Evolutionary conservation across 495 filamentous ascomycete species (phyloP).

Genomic region (Pyrenula aspistea): DNA sequence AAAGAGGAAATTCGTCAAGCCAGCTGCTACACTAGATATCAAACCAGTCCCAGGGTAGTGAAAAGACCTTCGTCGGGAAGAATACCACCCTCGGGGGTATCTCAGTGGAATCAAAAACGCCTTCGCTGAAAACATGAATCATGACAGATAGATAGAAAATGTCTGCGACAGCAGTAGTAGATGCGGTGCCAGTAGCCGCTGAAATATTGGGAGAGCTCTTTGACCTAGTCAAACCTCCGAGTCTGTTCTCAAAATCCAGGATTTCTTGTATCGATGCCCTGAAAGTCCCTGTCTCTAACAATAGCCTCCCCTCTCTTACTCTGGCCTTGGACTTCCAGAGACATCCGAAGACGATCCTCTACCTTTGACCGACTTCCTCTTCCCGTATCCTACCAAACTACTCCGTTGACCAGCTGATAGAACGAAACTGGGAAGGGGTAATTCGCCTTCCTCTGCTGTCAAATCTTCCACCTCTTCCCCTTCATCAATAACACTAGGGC

Average conservation of each 20-base stretch:
- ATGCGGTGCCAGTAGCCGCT: background rate
- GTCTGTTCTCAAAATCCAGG: background rate
- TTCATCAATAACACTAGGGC: background rate
- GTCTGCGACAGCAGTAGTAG: background rate
- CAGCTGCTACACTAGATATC: background rate
- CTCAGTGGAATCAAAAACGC: background rate
- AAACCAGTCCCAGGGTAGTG: too few relatives aligned
- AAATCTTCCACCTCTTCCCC: background rate
- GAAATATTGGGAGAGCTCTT: background rate
- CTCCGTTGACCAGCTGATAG: slow-evolving; percentile 14
- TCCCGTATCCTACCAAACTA: slow-evolving; percentile 17
- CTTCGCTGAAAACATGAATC: background rate
- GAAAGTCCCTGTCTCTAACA: too few relatives aligned
- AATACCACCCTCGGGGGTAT: background rate
- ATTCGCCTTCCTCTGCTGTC: background rate
- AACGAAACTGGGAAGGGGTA: slow-evolving; percentile 8
- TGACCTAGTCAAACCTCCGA: too few relatives aligned
- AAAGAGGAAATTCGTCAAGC: too few relatives aligned
- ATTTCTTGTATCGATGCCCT: too few relatives aligned
- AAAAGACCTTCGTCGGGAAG: background rate
- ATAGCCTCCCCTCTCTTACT: background rate
- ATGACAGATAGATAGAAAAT: background rate
- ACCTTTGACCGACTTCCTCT: slow-evolving; percentile 4
- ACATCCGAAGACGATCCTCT: background rate
- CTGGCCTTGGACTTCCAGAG: background rate